A percentile compares a stretch with the other conserved stretches of the same genome.
Evolutionary conservation across 495 filamentous ascomycete species (phyloP).

Genomic region (Penicillium odoratum): DNA sequence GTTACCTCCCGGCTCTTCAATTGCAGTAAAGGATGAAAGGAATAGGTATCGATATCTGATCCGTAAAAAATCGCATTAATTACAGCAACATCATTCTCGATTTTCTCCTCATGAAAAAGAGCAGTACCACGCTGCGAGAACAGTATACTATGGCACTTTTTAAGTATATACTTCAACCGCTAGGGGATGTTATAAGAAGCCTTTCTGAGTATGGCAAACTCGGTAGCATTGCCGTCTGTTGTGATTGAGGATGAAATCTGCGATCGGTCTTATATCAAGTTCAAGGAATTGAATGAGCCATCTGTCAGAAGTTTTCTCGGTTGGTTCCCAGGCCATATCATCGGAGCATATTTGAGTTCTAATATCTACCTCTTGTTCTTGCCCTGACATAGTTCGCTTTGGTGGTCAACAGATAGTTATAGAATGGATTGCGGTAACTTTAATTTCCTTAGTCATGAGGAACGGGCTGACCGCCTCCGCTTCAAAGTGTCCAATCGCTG

Average conservation of each 20-base stretch:
- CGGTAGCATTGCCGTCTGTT: slow-evolving; percentile 10
- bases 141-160: slow-evolving; percentile 9
- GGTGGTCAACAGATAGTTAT: background rate
- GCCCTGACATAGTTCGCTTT: too few relatives aligned
- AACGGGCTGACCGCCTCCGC: slow-evolving; percentile 15
- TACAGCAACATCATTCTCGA: slow-evolving; percentile 41
- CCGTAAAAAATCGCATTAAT: slow-evolving; percentile 44
- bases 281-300: slow-evolving; percentile 19
- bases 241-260: slow-evolving; percentile 13
- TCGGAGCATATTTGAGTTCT: slow-evolving; percentile 15
- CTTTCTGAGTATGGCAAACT: slow-evolving; percentile 14
- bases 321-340: slow-evolving; percentile 23
- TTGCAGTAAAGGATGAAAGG: slow-evolving; percentile 24
- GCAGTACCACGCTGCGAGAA: slow-evolving; percentile 17
- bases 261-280: slow-evolving; percentile 9
- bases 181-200: slow-evolving; percentile 18
- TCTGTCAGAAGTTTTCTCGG: slow-evolving; percentile 12
- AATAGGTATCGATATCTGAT: slow-evolving; percentile 38
- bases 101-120: slow-evolving; percentile 38
- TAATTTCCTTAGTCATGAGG: slow-evolving; percentile 1
- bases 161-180: slow-evolving; percentile 14
- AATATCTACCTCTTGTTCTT: background rate
- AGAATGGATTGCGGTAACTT: background rate
- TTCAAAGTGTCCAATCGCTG: slow-evolving; percentile 10
- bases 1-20: too few relatives aligned